Base-by-base conservation (phyloP, 2,329 filamentous ascomycete species). In the Colletotrichum sp. region DNA sequence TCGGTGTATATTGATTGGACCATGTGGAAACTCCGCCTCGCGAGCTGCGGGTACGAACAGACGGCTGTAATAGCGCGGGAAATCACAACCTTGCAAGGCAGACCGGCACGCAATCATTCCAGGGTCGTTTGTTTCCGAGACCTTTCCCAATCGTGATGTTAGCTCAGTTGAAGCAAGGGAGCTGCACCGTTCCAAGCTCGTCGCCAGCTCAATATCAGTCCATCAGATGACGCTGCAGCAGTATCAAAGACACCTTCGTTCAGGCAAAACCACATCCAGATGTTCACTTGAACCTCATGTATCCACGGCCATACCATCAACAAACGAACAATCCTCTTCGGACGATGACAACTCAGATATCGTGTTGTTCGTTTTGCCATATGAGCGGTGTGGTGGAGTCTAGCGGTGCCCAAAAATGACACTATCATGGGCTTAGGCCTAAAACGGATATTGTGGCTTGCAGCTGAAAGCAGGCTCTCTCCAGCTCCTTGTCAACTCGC, bases 381-480 rank as follows among this genome's bases (percentile, higher is more conserved):
- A 62, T 63, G 54, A 34, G 72, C 68, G 72, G 72, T 72, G 69
- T 59, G 24, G 64, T 73, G 72, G 70, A 74, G 72, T 69, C 59
- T 47, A 55, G 61, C 65, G 69, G 63, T 65, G 72, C 69, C 70
- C 36, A 62, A 65, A 51, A 24, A 69, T 61, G 61, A 69, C 33
- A 73, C 72, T 74, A 74, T 74, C 65, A 73, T n/a, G 31, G 16
- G 31, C 5, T 69, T 73, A 74, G 54, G 36, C 72, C 72, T 61
- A 29, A 74, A 74, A 33, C 27, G 72, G 72, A 64, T 9, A 65
- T 65, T 61, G 70, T 74, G 72, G 72, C 72, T 74, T 74, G 64
- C 47, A 69, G 72, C 72, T 74, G 72, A 73, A 72, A 55, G 65
- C 72, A 73, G 72, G 59, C 70, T 59, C 70, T 64, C 34, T 54